Conservation (phyloP, 352 stramenopile genomes). For the Pseudoperonospora humuli region DNA sequence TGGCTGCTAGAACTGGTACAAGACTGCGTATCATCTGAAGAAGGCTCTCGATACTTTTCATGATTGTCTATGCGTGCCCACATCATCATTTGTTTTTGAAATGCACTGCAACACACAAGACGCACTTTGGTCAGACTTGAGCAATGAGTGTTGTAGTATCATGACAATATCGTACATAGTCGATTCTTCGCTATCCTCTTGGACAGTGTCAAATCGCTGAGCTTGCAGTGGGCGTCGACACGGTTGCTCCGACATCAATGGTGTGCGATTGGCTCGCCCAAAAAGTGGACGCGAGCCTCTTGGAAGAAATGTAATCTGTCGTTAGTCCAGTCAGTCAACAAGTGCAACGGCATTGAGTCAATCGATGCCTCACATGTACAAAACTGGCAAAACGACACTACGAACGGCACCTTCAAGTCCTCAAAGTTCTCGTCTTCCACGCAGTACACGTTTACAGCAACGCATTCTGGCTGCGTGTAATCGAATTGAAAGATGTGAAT, state of each 20-base stretch:
- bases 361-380: neutral
- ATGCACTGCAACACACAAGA: conserved; percentile 22
- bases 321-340: conserved; percentile 7
- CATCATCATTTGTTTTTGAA: conserved; percentile 77
- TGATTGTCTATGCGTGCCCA: conserved; percentile 64
- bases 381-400: neutral
- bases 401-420: conserved; percentile 48
- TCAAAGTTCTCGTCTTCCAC: conserved; percentile 79
- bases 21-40: conserved; percentile 53
- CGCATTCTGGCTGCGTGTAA: conserved; percentile 49
- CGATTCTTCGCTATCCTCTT: conserved; percentile 41
- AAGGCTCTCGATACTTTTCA: conserved; percentile 28
- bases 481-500: conserved; percentile 86
- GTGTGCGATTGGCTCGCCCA: conserved; percentile 34
- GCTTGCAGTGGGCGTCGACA: conserved; percentile 35
- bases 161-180: conserved; percentile 33
- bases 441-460: conserved; percentile 78
- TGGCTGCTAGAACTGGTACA: conserved; percentile 49
- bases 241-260: conserved; percentile 34
- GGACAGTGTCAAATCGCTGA: conserved; percentile 28
- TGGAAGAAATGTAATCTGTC: conserved; percentile 76
- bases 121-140: conserved; percentile 5
- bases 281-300: conserved; percentile 62
- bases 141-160: neutral
- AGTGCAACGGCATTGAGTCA: too few relatives aligned